These are phyloP conservation scores for Metarhizium rileyi DNA, from an alignment of 2,329 filamentous ascomycete species.

Conservation along the genomic window DNA sequence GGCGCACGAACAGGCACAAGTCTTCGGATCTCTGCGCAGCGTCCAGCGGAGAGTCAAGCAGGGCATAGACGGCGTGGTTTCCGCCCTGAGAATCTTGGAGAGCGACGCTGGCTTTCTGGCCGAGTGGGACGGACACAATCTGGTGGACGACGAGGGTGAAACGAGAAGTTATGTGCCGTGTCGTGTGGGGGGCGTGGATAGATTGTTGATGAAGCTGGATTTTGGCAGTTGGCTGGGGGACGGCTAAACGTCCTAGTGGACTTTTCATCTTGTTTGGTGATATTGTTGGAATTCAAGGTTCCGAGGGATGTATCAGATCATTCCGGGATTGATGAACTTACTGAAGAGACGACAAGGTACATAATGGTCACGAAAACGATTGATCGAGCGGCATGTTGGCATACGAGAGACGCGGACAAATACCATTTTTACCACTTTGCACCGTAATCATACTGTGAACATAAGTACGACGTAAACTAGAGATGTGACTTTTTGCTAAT, in stretches of 20 bases:
- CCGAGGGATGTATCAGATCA: background rate
- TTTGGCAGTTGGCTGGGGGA: constrained; percentile 48
- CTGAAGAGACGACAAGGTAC: background rate
- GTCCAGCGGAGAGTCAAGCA: constrained; percentile 56
- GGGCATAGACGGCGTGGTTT: constrained; percentile 60
- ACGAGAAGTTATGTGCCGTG: constrained; percentile 51
- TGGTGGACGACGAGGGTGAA: constrained; percentile 30
- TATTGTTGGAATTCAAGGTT: background rate
- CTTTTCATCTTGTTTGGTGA: background rate
- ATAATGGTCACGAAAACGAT: background rate
- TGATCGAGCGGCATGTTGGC: background rate
- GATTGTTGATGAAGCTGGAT: constrained; percentile 85
- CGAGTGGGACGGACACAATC: constrained; percentile 29
- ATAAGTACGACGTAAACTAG: too few relatives aligned
- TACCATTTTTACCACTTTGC: too few relatives aligned
- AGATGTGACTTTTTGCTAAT: too few relatives aligned
- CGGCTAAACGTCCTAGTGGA: constrained; percentile 10
- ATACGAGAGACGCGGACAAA: too few relatives aligned
- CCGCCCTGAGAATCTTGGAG: constrained; percentile 36
- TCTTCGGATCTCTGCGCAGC: constrained; percentile 52
- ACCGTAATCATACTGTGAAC: too few relatives aligned
- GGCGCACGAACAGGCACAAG: constrained; percentile 59
- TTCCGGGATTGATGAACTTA: background rate
- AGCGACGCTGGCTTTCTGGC: constrained; percentile 33
- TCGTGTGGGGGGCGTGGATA: constrained; percentile 70